phyloP scores from a whole-genome alignment of 768 basidiomycete species.

The Tulasnella sp. region DNA sequence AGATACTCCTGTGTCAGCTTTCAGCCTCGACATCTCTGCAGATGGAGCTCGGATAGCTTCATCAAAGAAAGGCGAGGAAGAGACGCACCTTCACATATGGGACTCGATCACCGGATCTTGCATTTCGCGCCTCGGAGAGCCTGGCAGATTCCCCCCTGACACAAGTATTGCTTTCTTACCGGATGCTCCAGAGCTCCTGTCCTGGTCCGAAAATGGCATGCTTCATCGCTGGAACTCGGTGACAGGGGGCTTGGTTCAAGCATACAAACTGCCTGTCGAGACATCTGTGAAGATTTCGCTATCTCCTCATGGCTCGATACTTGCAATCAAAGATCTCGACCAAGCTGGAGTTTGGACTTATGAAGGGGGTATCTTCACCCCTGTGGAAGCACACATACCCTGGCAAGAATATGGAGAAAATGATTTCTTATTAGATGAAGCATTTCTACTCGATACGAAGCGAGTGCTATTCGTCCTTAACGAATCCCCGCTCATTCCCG shows the following conservation, averaged over 20 bases:
- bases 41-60: neutral
- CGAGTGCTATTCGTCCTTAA: too few relatives aligned
- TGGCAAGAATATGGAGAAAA: too few relatives aligned
- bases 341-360: too few relatives aligned
- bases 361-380: too few relatives aligned
- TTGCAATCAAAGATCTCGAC: neutral
- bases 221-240: neutral
- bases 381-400: too few relatives aligned
- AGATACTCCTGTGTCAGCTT: too few relatives aligned
- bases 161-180: neutral
- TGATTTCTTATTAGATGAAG: too few relatives aligned
- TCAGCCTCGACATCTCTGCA: neutral
- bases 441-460: too few relatives aligned
- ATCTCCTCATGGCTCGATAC: neutral
- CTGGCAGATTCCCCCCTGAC: neutral
- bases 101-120: constrained; percentile 8
- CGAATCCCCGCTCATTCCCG: too few relatives aligned
- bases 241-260: neutral
- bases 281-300: neutral
- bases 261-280: neutral
- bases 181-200: neutral
- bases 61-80: neutral
- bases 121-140: neutral
- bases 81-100: neutral
- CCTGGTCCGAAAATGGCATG: too few relatives aligned